Percentiles rank a stretch among this genome's conserved stretches.
These are phyloP conservation scores for Alternaria solani DNA, from an alignment of 2,329 filamentous ascomycete species.

Conservation along the genomic window DNA sequence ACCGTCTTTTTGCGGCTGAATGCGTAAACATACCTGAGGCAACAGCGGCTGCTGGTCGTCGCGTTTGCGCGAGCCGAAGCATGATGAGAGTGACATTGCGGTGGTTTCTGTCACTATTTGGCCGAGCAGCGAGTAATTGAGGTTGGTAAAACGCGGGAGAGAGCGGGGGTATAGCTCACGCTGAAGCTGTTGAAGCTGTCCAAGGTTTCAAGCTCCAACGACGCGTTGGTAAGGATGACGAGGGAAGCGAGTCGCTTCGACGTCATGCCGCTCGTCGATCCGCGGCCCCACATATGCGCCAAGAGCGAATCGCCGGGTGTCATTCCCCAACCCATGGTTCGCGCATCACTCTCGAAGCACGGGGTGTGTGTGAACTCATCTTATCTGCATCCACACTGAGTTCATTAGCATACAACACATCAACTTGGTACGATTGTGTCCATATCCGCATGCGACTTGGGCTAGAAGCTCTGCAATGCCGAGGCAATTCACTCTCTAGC, in stretches of 20 bases:
- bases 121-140: conserved; percentile 5
- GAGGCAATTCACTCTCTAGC: not conserved
- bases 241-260: conserved; percentile 9
- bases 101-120: not conserved
- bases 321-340: conserved; percentile 1
- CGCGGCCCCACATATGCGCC: conserved; percentile 14
- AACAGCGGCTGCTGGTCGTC: conserved; percentile 75
- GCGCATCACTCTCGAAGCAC: conserved; percentile 5
- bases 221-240: conserved; percentile 21
- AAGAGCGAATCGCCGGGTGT: conserved; percentile 4
- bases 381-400: not conserved
- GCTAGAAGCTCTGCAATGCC: not conserved
- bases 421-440: not conserved
- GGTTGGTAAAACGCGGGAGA: not conserved
- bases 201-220: conserved; percentile 6
- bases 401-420: not conserved
- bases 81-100: conserved; percentile 64
- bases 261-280: conserved; percentile 21
- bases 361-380: not conserved
- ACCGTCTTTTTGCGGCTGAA: not conserved
- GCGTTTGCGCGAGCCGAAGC: conserved; percentile 67
- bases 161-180: conserved; percentile 5
- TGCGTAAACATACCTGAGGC: conserved; percentile 60
- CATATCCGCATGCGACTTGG: not conserved
- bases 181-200: conserved; percentile 1